These are phyloP conservation scores for Rhododendron simsii DNA, from an alignment of 148 eudicot species.

Conservation along the genomic window DNA sequence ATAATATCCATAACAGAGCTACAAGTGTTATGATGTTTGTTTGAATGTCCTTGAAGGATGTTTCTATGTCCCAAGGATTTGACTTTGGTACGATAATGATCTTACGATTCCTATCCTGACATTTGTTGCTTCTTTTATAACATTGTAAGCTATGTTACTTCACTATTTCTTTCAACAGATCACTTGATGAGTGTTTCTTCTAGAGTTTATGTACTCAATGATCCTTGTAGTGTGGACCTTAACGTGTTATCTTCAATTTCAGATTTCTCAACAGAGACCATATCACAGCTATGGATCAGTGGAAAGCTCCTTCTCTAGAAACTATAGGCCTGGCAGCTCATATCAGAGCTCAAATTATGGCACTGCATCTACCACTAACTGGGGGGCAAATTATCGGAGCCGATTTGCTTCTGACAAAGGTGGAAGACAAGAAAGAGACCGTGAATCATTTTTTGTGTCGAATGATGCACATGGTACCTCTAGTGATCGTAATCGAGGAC, in stretches of 20 bases:
- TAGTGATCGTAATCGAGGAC: constrained; percentile 90
- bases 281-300: constrained; percentile 63
- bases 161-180: not conserved
- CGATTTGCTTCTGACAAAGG: constrained; percentile 56
- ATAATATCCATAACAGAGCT: not conserved
- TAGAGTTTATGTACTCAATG: not conserved
- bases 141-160: not conserved
- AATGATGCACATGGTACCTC: constrained; percentile 39
- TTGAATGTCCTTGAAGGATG: not conserved
- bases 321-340: constrained; percentile 47
- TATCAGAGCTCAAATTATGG: constrained; percentile 47
- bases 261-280: constrained; percentile 63
- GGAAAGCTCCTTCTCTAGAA: constrained; percentile 45
- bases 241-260: constrained; percentile 18
- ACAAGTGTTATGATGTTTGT: not conserved
- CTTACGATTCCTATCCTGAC: not conserved
- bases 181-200: not conserved
- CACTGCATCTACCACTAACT: constrained; percentile 40
- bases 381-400: constrained; percentile 42
- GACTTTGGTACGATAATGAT: not conserved
- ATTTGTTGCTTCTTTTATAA: not conserved
- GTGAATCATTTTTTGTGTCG: constrained; percentile 28
- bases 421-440: constrained; percentile 62
- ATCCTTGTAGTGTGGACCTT: not conserved
- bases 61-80: not conserved